Base-by-base conservation (phyloP, 148 eudicot genomes). In the Agrostemma githago region DNA sequence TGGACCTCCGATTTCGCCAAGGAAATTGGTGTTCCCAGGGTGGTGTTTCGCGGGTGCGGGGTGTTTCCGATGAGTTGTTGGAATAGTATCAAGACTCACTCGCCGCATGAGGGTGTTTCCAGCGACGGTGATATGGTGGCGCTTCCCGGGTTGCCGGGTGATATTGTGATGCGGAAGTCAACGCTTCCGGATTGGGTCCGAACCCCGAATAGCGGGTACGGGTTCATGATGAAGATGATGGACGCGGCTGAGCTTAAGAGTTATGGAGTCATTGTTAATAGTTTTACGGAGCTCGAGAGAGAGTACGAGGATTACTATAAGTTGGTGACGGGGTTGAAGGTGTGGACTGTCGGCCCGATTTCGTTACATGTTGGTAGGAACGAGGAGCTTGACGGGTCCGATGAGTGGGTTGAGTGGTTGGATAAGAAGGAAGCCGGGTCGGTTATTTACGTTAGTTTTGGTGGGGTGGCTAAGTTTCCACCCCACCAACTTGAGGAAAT, bases 1-100 rank as follows among this genome's bases (percentile, higher is more conserved):
- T 74, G 76, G 76, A 74, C 76, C 5, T 63, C 76, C 3, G 70
- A 74, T 44, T 74, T 74, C 1, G 76, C 62, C 2, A 16, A 16
- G 1, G 76, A 63, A 48, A 48, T 64, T 41, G 34, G 62, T 0
- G 42, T 62, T 20, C 76, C 76, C 5, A 63, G 70, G 46, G 59
- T 64, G 15, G 40, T 74, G 20, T 40, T 20, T 0, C 58, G 54
- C 7, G 40, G 43, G 4, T 19, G 59, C 2, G 68, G 68, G 20
- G n/a, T 74, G 46, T 37, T 64, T 40, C 48, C 62, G 4, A 16
- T 54, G 12, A 46, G 61, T 8, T 74, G 76, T 1, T 65, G 41
- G 12, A 43, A 43, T 16, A 37, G 46, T 10, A 41, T 74, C 10
- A 74, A 42, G 70, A 5, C 20, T 15, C 62, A 74, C 12, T 15